phyloP scores from a whole-genome alignment of 352 stramenopile species.

The Globisporangium takayamanum region DNA sequence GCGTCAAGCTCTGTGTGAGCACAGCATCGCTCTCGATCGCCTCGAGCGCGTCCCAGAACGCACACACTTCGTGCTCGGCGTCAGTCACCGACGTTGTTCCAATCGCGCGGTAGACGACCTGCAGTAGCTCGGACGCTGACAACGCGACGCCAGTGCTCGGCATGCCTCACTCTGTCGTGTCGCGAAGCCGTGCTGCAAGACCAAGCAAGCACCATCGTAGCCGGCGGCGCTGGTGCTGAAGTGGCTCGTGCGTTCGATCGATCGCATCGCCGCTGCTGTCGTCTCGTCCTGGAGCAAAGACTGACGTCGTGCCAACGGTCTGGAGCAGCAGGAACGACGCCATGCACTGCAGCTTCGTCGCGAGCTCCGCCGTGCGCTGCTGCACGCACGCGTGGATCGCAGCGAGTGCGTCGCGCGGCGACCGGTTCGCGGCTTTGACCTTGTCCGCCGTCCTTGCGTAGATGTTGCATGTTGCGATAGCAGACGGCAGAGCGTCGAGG shows the following conservation, averaged over 20 bases:
- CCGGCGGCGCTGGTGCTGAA: neutral
- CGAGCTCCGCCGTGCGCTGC: neutral
- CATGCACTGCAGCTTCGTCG: slow-evolving; percentile 9
- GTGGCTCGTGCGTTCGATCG: neutral
- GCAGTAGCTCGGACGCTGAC: slow-evolving; percentile 4
- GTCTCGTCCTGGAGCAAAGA: neutral
- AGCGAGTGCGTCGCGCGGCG: slow-evolving; percentile 1
- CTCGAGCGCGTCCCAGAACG: slow-evolving; percentile 13
- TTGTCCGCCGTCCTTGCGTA: slow-evolving; percentile 10
- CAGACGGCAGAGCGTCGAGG: slow-evolving; percentile 1
- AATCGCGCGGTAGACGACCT: slow-evolving; percentile 1
- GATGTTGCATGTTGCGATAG: slow-evolving; percentile 7
- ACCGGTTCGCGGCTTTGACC: slow-evolving; percentile 5
- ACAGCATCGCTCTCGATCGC: slow-evolving; percentile 12
- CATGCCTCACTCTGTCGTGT: neutral
- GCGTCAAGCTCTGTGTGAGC: slow-evolving; percentile 9
- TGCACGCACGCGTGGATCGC: neutral
- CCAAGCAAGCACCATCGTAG: slow-evolving; percentile 3
- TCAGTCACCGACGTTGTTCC: neutral
- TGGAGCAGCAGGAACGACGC: slow-evolving; percentile 15
- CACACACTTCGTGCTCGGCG: slow-evolving; percentile 2
- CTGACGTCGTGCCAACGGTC: neutral
- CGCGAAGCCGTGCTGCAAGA: slow-evolving; percentile 4
- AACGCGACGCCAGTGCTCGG: neutral
- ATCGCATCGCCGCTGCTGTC: neutral